Base-by-base conservation (phyloP, 2,329 filamentous ascomycete species). In the Rasamsonia emersonii region DNA sequence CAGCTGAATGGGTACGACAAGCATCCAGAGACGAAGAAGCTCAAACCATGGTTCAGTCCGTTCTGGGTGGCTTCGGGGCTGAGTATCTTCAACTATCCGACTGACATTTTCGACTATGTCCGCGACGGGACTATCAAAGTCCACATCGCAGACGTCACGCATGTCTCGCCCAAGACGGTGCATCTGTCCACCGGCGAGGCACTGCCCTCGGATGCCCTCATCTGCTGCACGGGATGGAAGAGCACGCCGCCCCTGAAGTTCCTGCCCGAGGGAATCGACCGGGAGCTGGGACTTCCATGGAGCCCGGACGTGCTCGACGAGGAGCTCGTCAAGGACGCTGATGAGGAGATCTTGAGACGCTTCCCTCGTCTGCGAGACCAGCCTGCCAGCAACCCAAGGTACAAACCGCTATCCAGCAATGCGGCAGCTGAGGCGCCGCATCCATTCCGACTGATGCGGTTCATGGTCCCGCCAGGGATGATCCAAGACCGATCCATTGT, bases 41-140 rank as follows among this genome's bases (percentile, higher is more conserved):
- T 70, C 30, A 59, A 61, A 39, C 63, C 64, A 0, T 68, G 64
- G 54, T 50, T 58, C 34, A 53, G 48, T 20, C 53, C 54, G 1
- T 67, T 69, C 45, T 79, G 72, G 65, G 66, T 70, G 5, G 74
- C 69, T 2, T 68, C 64, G 9, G 65, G 65, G 0, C 59, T 79
- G 18, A 70, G 70, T 27, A 77, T 80, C 18, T 59, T 76, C 35
- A 81, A 79, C 46, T 80, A 75, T 44, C 64, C 65, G 0, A 66
- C 61, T 3, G 61, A 71, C 40, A 68, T 79, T 45, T 71, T 76
- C 46, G 67, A 73, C 5, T 55, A 75, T 9, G 62, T 81, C 8
- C 62, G 60, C 27, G 49, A 61, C 4, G 70, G 70, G 4, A 62
- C 58, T 13, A 68, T 79, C 20, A 59, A 61, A 11, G 57, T 80